phyloP scores from a whole-genome alignment of 257 asterid genomes.

The Misopates orontium region DNA sequence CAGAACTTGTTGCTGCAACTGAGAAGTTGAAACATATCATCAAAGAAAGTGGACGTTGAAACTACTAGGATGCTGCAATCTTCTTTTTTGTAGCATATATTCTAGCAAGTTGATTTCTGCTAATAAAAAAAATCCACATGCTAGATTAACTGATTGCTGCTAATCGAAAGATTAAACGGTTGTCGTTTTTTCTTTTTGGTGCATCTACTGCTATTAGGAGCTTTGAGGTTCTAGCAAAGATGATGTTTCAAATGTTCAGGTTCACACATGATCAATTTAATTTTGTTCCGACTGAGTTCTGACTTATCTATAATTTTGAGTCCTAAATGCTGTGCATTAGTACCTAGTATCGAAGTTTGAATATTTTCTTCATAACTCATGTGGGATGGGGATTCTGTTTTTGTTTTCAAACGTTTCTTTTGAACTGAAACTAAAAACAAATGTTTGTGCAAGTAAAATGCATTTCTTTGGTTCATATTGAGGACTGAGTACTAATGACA shows the following conservation, averaged over 20 bases:
- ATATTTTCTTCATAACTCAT: neutral
- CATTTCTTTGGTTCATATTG: too few species aligned
- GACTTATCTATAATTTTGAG: neutral
- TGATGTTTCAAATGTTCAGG: neutral
- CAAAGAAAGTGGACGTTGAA: slow-evolving; percentile 32
- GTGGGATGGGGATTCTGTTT: too few species aligned
- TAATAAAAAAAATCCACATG: neutral
- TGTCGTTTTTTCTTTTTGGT: too few species aligned
- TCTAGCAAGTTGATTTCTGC: too few species aligned
- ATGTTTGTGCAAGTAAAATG: too few species aligned
- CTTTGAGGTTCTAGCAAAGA: slow-evolving; percentile 1
- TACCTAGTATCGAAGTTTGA: neutral
- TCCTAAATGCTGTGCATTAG: neutral
- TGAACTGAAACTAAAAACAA: too few species aligned
- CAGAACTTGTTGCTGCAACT: slow-evolving; percentile 84
- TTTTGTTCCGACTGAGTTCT: neutral
- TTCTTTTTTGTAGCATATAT: neutral
- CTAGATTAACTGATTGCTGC: neutral
- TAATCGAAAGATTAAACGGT: neutral
- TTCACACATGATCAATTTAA: neutral
- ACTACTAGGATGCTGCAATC: neutral
- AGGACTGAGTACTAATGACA: too few species aligned
- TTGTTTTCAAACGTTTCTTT: too few species aligned
- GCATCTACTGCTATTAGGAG: neutral
- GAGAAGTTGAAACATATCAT: slow-evolving; percentile 62